Evolutionary conservation across 1,284 basidiomycete species (phyloP).

Genomic region (Sanghuangporus sanghuang): DNA sequence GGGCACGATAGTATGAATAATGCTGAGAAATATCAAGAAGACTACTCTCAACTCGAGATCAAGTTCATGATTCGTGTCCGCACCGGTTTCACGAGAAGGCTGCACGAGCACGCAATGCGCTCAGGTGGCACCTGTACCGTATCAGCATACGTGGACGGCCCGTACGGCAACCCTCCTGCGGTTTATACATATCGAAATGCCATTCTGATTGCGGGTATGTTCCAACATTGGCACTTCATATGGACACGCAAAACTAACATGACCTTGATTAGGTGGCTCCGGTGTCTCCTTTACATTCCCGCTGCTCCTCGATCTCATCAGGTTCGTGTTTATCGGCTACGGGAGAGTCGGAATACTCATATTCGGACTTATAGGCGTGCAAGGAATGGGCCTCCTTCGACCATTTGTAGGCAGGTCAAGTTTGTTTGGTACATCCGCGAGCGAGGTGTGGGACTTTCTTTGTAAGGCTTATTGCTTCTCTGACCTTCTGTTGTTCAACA

Average conservation of each 20-base stretch:
- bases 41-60: slow-evolving; percentile 26
- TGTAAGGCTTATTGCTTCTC: not conserved
- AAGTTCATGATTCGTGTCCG: slow-evolving; percentile 35
- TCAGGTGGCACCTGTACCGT: slow-evolving; percentile 19
- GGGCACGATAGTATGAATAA: slow-evolving; percentile 9
- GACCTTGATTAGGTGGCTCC: slow-evolving; percentile 27
- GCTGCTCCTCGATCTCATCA: slow-evolving; percentile 29
- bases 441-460: slow-evolving; percentile 21
- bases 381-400: slow-evolving; percentile 1
- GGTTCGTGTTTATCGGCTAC: slow-evolving; percentile 21
- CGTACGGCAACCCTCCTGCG: slow-evolving; percentile 34
- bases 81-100: slow-evolving; percentile 33
- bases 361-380: not conserved
- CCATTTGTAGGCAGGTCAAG: slow-evolving; percentile 25
- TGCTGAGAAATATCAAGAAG: not conserved
- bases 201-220: slow-evolving; percentile 33
- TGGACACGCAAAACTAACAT: not conserved
- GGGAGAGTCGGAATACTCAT: not conserved
- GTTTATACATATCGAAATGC: slow-evolving; percentile 29
- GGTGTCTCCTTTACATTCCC: slow-evolving; percentile 35
- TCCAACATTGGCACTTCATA: too few relatives aligned
- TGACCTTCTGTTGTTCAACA: slow-evolving; percentile 10
- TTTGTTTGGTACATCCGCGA: slow-evolving; percentile 34
- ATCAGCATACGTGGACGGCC: slow-evolving; percentile 33
- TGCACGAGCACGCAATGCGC: slow-evolving; percentile 23